Base-by-base conservation (phyloP, 768 basidiomycete genomes). In the Tulasnella calospora region DNA sequence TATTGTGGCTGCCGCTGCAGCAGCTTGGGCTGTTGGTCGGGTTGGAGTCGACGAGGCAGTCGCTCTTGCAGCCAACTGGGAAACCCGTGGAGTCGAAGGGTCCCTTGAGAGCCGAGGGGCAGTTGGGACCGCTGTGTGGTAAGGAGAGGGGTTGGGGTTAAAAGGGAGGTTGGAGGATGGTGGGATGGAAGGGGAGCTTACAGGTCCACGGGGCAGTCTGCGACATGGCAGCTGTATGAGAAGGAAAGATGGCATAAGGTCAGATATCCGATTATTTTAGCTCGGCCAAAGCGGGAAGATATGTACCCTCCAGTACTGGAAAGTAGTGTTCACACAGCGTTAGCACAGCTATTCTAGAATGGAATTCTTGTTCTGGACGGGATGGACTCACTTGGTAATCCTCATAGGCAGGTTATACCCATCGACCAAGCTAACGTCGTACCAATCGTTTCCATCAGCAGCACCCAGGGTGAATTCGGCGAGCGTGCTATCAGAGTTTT, bases 51-150 rank as follows among this genome's bases (percentile, higher is more conserved):
- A 82, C 81, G 0, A 73, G 27, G 74, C 82, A 82, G 7, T 82
- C 72, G n/a, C 78, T 80, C 33, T 79, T 75, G 78, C 82, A 82
- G 10, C 82, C 82, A 41, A 82, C 79, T 40, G 81, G 79, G 76
- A 78, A 61, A 27, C 81, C 81, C 9, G 69, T 71, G 5, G 33
- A 23, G 77, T 82, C 79, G 75, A 38, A 76, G 19, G 78, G 80
- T 0, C 51, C 51, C 46, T 73, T 74, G 51, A 76, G 74, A 36
- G 36, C 40, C 0, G 74, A 21, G 27, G 76, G 77, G 70, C 79
- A 67, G 38, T 69, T 36, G 1, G 76, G 69, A 17, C 38, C 40
- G n/a, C 36, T 67, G 51, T 10, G 30, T n/a, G n/a, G n/a, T n/a
- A n/a, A n/a, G 8, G 61, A 30, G 4, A 55, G 47, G 74, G 10